Conservation (phyloP, 1,139 yeast species). For the Saccharomyces hybrid region DNA sequence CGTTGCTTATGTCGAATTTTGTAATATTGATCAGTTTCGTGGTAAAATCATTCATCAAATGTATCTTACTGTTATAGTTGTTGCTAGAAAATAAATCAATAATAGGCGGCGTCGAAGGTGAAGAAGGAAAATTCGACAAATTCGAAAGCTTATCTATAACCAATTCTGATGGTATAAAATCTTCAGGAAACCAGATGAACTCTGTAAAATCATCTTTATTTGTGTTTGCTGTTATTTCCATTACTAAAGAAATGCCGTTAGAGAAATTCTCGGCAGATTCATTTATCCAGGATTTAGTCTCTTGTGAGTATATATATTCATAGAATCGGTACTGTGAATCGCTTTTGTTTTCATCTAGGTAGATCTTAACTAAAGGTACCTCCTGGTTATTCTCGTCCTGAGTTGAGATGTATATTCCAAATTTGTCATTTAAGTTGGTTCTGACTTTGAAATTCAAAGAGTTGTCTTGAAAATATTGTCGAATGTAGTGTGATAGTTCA, state of each 20-base stretch:
- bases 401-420: conserved; percentile 25
- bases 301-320: conserved; percentile 24
- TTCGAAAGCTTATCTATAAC: conserved; percentile 8
- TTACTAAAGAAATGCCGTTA: conserved; percentile 21
- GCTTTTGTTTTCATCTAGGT: conserved; percentile 16
- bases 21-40: conserved; percentile 20
- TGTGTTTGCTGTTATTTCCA: conserved; percentile 18
- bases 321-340: conserved; percentile 22
- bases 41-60: conserved; percentile 27
- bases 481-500: conserved; percentile 22
- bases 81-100: conserved; percentile 3
- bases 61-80: conserved; percentile 10
- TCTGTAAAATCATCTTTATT: neutral
- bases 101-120: conserved; percentile 4
- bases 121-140: neutral
- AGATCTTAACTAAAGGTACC: conserved; percentile 19
- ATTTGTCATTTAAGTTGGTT: conserved; percentile 24
- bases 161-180: conserved; percentile 23
- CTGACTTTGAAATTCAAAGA: conserved; percentile 14
- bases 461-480: conserved; percentile 17
- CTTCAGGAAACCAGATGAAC: conserved; percentile 22
- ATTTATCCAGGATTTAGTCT: conserved; percentile 25
- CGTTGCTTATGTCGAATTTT: conserved; percentile 28
- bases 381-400: conserved; percentile 3
- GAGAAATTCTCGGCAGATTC: conserved; percentile 26